Conservation (phyloP, 2,329 filamentous ascomycete species). For the Didymella lethalis region DNA sequence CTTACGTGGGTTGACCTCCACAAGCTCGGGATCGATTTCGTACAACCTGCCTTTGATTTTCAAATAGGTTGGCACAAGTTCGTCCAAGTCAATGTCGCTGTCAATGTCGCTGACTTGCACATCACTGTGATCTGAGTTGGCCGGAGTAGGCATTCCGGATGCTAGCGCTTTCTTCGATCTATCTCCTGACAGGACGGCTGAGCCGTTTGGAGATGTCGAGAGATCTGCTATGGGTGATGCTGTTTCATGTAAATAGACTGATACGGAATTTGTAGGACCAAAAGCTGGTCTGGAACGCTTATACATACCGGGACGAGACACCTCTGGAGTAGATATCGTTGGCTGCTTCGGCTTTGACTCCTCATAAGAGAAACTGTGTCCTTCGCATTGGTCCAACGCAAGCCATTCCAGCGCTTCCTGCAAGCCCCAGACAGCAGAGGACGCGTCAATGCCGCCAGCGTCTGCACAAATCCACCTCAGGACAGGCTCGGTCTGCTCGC, state of each 20-base stretch:
- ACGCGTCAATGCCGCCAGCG: slow-evolving; percentile 59
- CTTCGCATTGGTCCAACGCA: slow-evolving; percentile 73
- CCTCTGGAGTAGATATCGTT: slow-evolving; percentile 26
- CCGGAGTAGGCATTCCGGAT: slow-evolving; percentile 14
- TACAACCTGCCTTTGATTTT: slow-evolving; percentile 69
- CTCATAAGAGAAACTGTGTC: slow-evolving; percentile 77
- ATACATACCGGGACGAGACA: slow-evolving; percentile 42
- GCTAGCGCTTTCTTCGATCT: not conserved
- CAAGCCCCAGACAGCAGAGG: slow-evolving; percentile 76
- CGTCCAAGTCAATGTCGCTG: slow-evolving; percentile 59
- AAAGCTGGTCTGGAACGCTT: not conserved
- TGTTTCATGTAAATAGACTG: not conserved
- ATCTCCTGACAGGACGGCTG: not conserved
- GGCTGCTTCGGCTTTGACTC: slow-evolving; percentile 32
- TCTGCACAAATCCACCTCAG: slow-evolving; percentile 48
- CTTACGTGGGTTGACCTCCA: slow-evolving; percentile 58
- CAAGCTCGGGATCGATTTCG: slow-evolving; percentile 62
- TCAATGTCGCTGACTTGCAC: slow-evolving; percentile 58
- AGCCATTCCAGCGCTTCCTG: slow-evolving; percentile 92
- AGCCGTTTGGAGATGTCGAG: not conserved
- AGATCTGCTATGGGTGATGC: slow-evolving; percentile 5
- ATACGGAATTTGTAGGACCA: no score
- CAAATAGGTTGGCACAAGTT: slow-evolving; percentile 75
- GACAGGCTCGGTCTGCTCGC: slow-evolving; percentile 41
- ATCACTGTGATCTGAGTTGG: slow-evolving; percentile 38